These are phyloP conservation scores for Medicago ruthenica DNA, from an alignment of 306 rosid genomes.

Conservation along the genomic window DNA sequence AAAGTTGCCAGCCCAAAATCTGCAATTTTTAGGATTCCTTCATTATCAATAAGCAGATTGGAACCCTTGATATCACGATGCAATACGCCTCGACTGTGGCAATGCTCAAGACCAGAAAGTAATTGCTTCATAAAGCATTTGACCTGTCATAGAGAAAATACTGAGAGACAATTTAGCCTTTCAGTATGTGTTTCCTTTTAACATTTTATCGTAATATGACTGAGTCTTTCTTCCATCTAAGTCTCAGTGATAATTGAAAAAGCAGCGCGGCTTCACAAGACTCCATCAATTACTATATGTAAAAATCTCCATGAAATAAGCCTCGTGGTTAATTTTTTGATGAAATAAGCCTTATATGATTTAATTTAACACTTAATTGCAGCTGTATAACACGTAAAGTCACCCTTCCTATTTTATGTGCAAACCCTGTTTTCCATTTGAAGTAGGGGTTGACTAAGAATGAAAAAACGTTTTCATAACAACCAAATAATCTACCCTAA, in stretches of 20 bases:
- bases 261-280: background rate
- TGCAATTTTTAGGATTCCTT: conserved; percentile 92
- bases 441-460: conserved; percentile 30
- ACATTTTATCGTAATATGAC: conserved; percentile 4
- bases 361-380: conserved; percentile 29
- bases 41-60: conserved; percentile 85
- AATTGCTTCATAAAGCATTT: conserved; percentile 97
- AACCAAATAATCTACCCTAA: conserved; percentile 27
- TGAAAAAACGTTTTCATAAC: conserved; percentile 25
- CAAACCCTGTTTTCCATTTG: conserved; percentile 37
- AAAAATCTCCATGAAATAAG: no score
- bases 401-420: conserved; percentile 4
- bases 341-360: conserved; percentile 14
- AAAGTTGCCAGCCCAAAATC: conserved; percentile 95
- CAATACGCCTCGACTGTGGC: conserved; percentile 89
- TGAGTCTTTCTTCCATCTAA: conserved; percentile 15
- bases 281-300: no score
- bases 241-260: conserved; percentile 26
- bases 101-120: conserved; percentile 96
- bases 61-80: conserved; percentile 99
- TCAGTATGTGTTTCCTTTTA: conserved; percentile 36
- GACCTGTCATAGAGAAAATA: conserved; percentile 68
- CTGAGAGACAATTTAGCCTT: conserved; percentile 56
- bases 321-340: no score
- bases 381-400: conserved; percentile 21